Base-by-base conservation (phyloP, 352 stramenopile species). In the Phytophthora pisi region DNA sequence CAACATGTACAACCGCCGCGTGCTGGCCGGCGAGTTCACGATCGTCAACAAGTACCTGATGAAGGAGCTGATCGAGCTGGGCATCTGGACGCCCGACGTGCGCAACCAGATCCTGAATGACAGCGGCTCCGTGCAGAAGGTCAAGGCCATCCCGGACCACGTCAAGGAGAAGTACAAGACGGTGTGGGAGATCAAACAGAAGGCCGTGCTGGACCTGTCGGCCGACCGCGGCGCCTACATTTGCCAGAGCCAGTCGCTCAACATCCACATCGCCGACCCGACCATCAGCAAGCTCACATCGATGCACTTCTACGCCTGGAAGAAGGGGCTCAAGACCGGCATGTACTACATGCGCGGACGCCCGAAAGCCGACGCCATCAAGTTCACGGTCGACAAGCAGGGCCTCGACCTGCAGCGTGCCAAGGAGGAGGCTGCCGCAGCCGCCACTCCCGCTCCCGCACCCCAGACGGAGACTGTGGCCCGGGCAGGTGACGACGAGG, bases 251-350 rank as follows among this genome's bases (percentile, higher is more conserved):
- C 93, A 98, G 77, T 97, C 88, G 55, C 89, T 99, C 53, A 99
- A 99, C 79, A 89, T 99, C 45, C 97, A 99, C 86, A 99, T 99
- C 72, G 97, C 96, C 18, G 97, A 99, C 51, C 97, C 98, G n/a
- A 99, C 82, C 26, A 96, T 97, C 30, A 94, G 89, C 42, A 99
- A 99, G 81, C 84, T 99, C 47, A 99, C 97, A n/a, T 98, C 93
- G 36, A 99, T 99, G 97, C 98, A 99, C 86, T 99, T 99, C 72
- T 99, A 99, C 76, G 95, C 97, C 5, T 99, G 98, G 98, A 99
- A 99, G 86, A 98, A 98, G 81, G 98, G 98, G 6, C 87, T 99
- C 31, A 99, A 99, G 93, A 99, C 98, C 16, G 97, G 98, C 51
- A 99, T 99, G 96, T 99, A 99, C 84, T 99, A 99, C 87, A 92